Conservation (phyloP, 2,329 filamentous ascomycete genomes). For the Arthrocladium fulminans region DNA sequence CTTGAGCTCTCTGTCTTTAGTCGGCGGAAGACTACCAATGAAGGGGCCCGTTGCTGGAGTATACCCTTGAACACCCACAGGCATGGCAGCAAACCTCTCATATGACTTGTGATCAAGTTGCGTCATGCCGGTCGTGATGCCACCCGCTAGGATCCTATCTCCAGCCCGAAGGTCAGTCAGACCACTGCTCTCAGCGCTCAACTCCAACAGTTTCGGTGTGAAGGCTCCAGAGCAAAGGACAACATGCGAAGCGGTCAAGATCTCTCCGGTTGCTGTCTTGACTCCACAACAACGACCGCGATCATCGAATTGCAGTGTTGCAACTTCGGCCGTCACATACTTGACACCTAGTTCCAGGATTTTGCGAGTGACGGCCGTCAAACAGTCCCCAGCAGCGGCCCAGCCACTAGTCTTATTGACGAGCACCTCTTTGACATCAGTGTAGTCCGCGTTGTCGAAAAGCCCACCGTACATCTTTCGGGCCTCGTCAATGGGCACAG, state of each 20-base stretch:
- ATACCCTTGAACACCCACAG: conserved; percentile 40
- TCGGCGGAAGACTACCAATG: conserved; percentile 51
- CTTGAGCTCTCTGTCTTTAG: conserved; percentile 38
- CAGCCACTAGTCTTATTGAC: conserved; percentile 55
- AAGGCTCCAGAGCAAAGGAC: conserved; percentile 28
- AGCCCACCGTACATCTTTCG: conserved; percentile 48
- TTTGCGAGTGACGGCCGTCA: conserved; percentile 47
- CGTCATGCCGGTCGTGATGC: conserved; percentile 41
- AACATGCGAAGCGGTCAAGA: conserved; percentile 24
- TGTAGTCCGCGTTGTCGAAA: conserved; percentile 53
- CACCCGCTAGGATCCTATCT: conserved; percentile 39
- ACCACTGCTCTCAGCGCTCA: conserved; percentile 34
- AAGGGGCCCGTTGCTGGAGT: conserved; percentile 42
- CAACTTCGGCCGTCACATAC: conserved; percentile 48
- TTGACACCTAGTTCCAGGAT: conserved; percentile 49
- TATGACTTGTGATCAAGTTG: conserved; percentile 34
- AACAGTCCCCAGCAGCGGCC: conserved; percentile 52
- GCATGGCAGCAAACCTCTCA: conserved; percentile 33
- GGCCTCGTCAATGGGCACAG: conserved; percentile 45
- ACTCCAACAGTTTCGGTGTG: conserved; percentile 32
- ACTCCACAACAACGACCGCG: conserved; percentile 32
- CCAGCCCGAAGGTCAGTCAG: conserved; percentile 42
- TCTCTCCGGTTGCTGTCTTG: conserved; percentile 22
- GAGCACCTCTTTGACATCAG: conserved; percentile 50
- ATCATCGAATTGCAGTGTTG: conserved; percentile 40